Conservation (phyloP, 345 rosid species). For the Brassica incana region DNA sequence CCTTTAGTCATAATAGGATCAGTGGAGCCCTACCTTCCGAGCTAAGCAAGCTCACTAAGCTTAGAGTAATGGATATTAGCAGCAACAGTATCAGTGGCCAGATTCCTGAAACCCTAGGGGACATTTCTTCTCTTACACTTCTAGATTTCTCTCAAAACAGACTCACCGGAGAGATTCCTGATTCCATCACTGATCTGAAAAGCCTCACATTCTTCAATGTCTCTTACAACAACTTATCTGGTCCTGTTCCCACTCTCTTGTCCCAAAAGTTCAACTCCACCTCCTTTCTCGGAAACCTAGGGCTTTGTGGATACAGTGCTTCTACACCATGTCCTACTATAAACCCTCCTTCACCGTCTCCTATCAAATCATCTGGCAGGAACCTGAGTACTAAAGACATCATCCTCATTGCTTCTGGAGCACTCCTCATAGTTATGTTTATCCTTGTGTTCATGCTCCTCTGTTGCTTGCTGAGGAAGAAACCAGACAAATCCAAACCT, state of each 20-base stretch:
- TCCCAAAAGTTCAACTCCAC: constrained; percentile 71
- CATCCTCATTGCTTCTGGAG: constrained; percentile 77
- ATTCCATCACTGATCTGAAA: constrained; percentile 50
- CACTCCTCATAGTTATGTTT: constrained; percentile 56
- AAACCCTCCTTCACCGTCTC: constrained; percentile 47
- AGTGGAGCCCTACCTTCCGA: constrained; percentile 56
- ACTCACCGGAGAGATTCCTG: constrained; percentile 72
- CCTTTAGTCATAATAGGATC: constrained; percentile 59
- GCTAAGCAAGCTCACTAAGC: constrained; percentile 54
- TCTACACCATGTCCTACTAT: constrained; percentile 57
- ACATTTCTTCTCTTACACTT: constrained; percentile 43
- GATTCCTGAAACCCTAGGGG: constrained; percentile 59
- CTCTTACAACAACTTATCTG: constrained; percentile 82
- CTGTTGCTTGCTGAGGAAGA: constrained; percentile 70
- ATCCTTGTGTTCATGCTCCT: constrained; percentile 58
- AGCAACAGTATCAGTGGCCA: constrained; percentile 57
- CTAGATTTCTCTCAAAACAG: constrained; percentile 70
- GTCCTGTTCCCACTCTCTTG: constrained; percentile 68
- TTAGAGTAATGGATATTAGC: constrained; percentile 59
- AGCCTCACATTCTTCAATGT: constrained; percentile 70
- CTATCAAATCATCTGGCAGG: constrained; percentile 35
- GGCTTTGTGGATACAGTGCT: constrained; percentile 72
- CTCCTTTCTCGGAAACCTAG: constrained; percentile 75
- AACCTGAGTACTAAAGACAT: constrained; percentile 72
- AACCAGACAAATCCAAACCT: constrained; percentile 42